Base-by-base conservation (phyloP, 129 eudicot genomes). In the Escallonia rubra region DNA sequence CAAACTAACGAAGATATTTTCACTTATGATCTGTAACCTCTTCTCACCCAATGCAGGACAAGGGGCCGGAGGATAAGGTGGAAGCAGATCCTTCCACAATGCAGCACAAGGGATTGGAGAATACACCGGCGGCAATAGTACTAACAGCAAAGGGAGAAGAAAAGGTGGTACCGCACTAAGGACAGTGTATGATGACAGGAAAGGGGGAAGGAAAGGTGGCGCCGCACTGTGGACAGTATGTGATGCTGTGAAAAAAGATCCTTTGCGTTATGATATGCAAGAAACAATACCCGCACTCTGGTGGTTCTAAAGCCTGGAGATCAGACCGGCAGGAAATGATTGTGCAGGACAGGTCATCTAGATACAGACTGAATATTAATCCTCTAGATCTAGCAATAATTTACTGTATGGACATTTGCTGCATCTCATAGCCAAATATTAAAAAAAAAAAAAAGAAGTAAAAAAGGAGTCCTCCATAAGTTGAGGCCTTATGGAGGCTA, bases 271-370 rank as follows among this genome's bases (percentile, higher is more conserved):
- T 52, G 4, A 7, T 8, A 11, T 9, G 12, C 9, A 7, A 7
- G 58, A 72, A 78, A 86, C 74, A 86, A 93, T 61, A 80, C 89
- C 40, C 95, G 98, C 64, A 89, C 96, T 14, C 78, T 93, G 72
- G 96, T 93, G 72, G 98, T 93, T 68, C 77, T 93, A 13, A 86
- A 82, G 78, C 96, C 96, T 8, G 98, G 98, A 69, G 80, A 89
- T 43, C 74, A 78, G 16, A 86, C 89, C 23, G 74, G 63, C 63
- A 84, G 85, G 85, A 91, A 78, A 79, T 91, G 54, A 79, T 86
- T 57, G 83, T 64, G 6, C 78, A 86, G 66, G 96, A 89, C 45
- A 86, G 92, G 38, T 46, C 84, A 52, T 75, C 70, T 46, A 88
- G 83, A 78, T 64, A 79, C 78, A 91, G 34, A 23, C 34, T 23